Conservation (phyloP, 768 basidiomycete species). For the Hydnomerulius pinastri region DNA sequence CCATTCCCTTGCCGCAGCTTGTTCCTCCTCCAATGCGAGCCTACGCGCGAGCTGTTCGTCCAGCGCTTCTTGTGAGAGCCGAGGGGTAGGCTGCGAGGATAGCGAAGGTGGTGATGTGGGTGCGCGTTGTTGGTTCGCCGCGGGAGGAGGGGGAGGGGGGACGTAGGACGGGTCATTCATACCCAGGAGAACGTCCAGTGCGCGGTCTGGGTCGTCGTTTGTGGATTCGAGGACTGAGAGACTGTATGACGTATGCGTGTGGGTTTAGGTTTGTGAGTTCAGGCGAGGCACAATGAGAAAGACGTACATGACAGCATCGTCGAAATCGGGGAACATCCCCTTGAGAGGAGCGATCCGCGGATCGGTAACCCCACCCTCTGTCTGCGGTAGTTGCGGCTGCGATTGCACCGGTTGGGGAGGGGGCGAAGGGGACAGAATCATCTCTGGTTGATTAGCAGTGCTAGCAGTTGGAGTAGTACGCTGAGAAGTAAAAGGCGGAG, state of each 20-base stretch:
- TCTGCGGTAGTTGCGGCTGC: neutral
- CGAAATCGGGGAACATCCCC: conserved; percentile 81
- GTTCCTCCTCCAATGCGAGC: conserved; percentile 63
- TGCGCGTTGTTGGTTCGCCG: neutral
- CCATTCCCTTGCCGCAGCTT: conserved; percentile 26
- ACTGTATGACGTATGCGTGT: conserved; percentile 32
- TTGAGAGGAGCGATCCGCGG: conserved; percentile 56
- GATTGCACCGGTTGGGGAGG: conserved; percentile 1
- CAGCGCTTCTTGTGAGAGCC: conserved; percentile 59
- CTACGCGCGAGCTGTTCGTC: conserved; percentile 81
- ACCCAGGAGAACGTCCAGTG: conserved; percentile 74
- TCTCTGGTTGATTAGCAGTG: neutral
- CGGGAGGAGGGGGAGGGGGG: conserved; percentile 35
- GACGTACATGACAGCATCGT: conserved; percentile 67
- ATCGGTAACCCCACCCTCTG: conserved; percentile 26
- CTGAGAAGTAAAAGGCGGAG: neutral
- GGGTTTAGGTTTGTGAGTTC: neutral
- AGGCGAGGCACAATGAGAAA: neutral
- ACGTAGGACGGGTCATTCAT: conserved; percentile 86
- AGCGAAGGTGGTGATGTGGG: conserved; percentile 18
- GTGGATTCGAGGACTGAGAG: conserved; percentile 75
- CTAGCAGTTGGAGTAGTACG: neutral
- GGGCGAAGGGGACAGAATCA: conserved; percentile 23
- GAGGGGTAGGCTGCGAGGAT: conserved; percentile 23
- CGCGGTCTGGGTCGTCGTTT: conserved; percentile 67